Conservation (phyloP, 2,329 filamentous ascomycete genomes). For the Aspergillus caelatus region DNA sequence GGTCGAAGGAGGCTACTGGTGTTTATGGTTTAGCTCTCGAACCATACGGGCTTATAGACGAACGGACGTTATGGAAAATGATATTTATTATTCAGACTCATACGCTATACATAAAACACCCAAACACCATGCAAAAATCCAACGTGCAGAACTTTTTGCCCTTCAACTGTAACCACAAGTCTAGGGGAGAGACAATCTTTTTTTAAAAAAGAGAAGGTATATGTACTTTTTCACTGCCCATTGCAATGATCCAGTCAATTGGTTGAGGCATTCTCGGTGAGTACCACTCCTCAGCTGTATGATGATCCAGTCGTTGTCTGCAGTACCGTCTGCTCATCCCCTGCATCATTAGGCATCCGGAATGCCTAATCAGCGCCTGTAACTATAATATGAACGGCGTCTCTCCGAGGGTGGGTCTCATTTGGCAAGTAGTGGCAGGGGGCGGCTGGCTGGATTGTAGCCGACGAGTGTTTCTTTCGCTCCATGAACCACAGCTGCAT, state of each 20-base stretch:
- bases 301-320: background rate
- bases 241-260: background rate
- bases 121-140: constrained; percentile 12
- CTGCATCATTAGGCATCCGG: background rate
- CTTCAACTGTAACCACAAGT: background rate
- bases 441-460: constrained; percentile 40
- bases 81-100: background rate
- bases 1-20: background rate
- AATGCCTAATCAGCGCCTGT: constrained; percentile 23
- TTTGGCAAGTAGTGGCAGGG: constrained; percentile 28
- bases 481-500: constrained; percentile 60
- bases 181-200: background rate
- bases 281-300: background rate
- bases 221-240: background rate
- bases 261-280: background rate
- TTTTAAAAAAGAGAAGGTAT: background rate
- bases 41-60: too few relatives aligned
- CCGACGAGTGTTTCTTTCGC: constrained; percentile 48
- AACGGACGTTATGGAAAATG: background rate
- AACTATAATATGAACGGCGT: constrained; percentile 34
- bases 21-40: too few relatives aligned
- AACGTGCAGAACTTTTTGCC: background rate
- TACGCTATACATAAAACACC: background rate
- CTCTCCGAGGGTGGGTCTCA: constrained; percentile 22
- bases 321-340: background rate